These are phyloP conservation scores for Apiotrichum domesticum DNA, from an alignment of 1,284 basidiomycete species.

Conservation along the genomic window DNA sequence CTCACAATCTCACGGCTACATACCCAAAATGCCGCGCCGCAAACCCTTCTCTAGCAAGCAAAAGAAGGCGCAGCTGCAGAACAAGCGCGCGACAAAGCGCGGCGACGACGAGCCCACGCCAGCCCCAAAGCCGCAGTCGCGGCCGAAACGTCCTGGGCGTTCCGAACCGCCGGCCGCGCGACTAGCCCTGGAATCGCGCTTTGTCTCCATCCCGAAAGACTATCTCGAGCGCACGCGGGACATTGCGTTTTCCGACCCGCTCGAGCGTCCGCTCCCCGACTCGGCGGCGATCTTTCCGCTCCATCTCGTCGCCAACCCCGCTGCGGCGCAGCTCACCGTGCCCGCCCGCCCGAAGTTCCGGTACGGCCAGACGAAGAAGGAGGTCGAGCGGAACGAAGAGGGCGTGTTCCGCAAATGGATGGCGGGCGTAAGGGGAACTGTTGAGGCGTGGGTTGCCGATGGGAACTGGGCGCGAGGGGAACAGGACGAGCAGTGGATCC, in stretches of 20 bases:
- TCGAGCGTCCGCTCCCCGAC: slow-evolving; percentile 58
- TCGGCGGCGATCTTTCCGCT: slow-evolving; percentile 50
- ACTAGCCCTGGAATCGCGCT: slow-evolving; percentile 54
- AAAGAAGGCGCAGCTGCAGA: slow-evolving; percentile 61
- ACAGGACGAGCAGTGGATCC: slow-evolving; percentile 38
- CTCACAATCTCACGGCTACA: too few relatives aligned
- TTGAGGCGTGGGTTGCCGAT: slow-evolving; percentile 56
- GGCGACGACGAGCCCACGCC: slow-evolving; percentile 49
- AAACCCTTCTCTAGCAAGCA: slow-evolving; percentile 49
- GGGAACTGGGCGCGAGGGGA: slow-evolving; percentile 47
- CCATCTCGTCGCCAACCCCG: slow-evolving; percentile 20
- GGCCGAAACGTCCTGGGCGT: slow-evolving; percentile 14
- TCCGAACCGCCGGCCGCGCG: slow-evolving; percentile 34
- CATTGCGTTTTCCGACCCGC: slow-evolving; percentile 53
- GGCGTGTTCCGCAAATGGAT: slow-evolving; percentile 71
- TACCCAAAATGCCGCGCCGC: background rate
- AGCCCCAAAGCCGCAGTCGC: too few relatives aligned
- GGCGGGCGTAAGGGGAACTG: slow-evolving; percentile 53
- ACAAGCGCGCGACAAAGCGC: slow-evolving; percentile 74
- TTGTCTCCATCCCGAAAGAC: slow-evolving; percentile 56
- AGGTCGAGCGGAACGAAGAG: slow-evolving; percentile 81
- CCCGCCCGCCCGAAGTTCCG: slow-evolving; percentile 75
- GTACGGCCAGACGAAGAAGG: slow-evolving; percentile 72
- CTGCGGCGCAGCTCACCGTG: slow-evolving; percentile 46
- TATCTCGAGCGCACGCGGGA: slow-evolving; percentile 61